A percentile compares a stretch with the other conserved stretches of the same genome.
phyloP scores from a whole-genome alignment of 1,284 basidiomycete genomes.

The Trametes versicolor region DNA sequence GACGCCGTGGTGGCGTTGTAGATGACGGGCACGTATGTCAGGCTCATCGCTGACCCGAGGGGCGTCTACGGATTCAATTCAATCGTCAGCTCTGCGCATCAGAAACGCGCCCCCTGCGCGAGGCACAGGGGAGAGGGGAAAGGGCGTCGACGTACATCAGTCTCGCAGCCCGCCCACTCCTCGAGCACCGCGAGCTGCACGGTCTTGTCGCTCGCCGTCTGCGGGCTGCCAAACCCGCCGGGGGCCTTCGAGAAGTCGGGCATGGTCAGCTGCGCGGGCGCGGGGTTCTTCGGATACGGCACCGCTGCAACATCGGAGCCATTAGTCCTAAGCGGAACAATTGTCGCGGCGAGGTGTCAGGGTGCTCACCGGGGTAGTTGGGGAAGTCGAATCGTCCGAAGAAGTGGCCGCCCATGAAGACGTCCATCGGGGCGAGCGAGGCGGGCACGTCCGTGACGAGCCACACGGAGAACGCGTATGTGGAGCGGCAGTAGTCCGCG shows the following conservation, averaged over 20 bases:
- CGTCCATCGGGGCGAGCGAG: conserved; percentile 38
- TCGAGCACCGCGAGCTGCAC: conserved; percentile 56
- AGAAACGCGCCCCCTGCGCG: neutral
- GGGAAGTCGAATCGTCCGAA: conserved; percentile 53
- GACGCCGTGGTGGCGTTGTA: conserved; percentile 43
- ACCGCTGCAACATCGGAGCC: conserved; percentile 34
- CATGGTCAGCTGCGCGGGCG: conserved; percentile 55
- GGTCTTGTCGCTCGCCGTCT: conserved; percentile 44
- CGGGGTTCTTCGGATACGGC: conserved; percentile 52
- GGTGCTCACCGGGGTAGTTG: conserved; percentile 54
- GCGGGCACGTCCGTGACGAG: conserved; percentile 46
- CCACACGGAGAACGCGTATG: conserved; percentile 56
- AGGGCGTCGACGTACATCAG: conserved; percentile 36
- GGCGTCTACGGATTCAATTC: conserved; percentile 36
- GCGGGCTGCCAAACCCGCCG: conserved; percentile 53
- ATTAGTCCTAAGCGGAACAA: too few relatives aligned
- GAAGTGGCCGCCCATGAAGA: conserved; percentile 50
- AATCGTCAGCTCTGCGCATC: conserved; percentile 7
- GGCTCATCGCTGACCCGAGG: conserved; percentile 41
- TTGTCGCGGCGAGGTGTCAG: too few relatives aligned
- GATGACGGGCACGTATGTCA: conserved; percentile 40
- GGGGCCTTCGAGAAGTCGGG: conserved; percentile 56
- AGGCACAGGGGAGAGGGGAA: neutral
- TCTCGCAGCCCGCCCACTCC: conserved; percentile 53
- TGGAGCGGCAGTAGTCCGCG: conserved; percentile 55